phyloP scores from a whole-genome alignment of 805 yeast genomes.

The Wilhelminamyces savonicus region DNA sequence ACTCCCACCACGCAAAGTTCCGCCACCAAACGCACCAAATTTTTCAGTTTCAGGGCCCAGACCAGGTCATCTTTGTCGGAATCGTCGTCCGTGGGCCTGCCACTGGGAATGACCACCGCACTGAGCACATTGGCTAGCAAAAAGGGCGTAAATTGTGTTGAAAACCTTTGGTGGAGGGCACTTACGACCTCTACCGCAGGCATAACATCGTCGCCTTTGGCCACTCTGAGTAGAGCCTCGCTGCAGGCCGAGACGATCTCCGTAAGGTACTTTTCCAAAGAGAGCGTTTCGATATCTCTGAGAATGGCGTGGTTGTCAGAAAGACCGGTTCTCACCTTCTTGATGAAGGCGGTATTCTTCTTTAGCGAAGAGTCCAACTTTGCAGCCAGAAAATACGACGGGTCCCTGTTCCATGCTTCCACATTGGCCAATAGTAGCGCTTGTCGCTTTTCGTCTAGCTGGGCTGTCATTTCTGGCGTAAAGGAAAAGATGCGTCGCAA shows the following conservation, averaged over 20 bases:
- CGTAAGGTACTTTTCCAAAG: conserved; percentile 67
- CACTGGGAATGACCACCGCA: too few species aligned
- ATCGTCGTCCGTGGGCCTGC: conserved; percentile 14
- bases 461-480: not conserved
- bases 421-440: conserved; percentile 3
- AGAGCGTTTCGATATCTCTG: conserved; percentile 54
- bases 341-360: conserved; percentile 75
- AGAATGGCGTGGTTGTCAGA: conserved; percentile 47
- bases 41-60: conserved; percentile 37
- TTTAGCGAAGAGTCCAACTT: conserved; percentile 72
- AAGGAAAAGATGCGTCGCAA: too few species aligned
- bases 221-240: conserved; percentile 54
- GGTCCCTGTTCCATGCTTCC: conserved; percentile 54
- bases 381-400: conserved; percentile 6
- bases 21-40: conserved; percentile 43
- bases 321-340: conserved; percentile 45
- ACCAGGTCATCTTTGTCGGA: conserved; percentile 39
- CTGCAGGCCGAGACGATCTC: conserved; percentile 59
- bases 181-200: conserved; percentile 66
- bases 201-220: conserved; percentile 49
- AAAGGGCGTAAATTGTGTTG: conserved; percentile 42
- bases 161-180: conserved; percentile 73
- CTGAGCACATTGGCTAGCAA: conserved; percentile 23
- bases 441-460: too few species aligned
- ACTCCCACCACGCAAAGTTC: conserved; percentile 58